These are phyloP conservation scores for Dryas integrifolia DNA, from an alignment of 331 rosid genomes.

Conservation along the genomic window DNA sequence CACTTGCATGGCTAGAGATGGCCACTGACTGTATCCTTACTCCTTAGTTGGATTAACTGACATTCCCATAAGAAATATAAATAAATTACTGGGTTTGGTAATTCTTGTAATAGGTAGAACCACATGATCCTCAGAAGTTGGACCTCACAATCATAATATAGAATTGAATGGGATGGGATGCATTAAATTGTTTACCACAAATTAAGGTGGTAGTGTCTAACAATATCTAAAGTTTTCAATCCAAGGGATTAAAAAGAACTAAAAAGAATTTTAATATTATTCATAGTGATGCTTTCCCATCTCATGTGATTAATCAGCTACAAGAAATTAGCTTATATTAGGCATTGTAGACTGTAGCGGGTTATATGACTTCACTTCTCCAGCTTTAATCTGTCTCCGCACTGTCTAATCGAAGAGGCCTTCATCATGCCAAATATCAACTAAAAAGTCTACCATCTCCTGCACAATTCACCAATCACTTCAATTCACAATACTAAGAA, in stretches of 20 bases:
- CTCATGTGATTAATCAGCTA: conserved; percentile 12
- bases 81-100: background rate
- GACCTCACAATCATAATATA: background rate
- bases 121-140: background rate
- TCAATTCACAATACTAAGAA: conserved; percentile 3
- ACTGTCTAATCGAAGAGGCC: conserved; percentile 63
- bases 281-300: background rate
- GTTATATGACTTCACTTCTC: conserved; percentile 7
- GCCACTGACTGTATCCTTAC: too few species aligned
- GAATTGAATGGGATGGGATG: background rate
- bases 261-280: background rate
- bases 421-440: conserved; percentile 88
- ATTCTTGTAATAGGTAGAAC: background rate
- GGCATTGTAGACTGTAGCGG: background rate
- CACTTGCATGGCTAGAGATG: too few species aligned
- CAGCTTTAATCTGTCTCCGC: background rate
- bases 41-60: too few species aligned
- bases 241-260: background rate
- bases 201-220: background rate
- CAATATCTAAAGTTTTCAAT: conserved; percentile 1
- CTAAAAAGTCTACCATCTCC: conserved; percentile 99
- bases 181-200: background rate
- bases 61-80: too few species aligned
- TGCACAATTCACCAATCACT: conserved; percentile 41
- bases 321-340: conserved; percentile 10